phyloP scores from a whole-genome alignment of 139 green algal genomes.

The Zygnema cylindricum region DNA sequence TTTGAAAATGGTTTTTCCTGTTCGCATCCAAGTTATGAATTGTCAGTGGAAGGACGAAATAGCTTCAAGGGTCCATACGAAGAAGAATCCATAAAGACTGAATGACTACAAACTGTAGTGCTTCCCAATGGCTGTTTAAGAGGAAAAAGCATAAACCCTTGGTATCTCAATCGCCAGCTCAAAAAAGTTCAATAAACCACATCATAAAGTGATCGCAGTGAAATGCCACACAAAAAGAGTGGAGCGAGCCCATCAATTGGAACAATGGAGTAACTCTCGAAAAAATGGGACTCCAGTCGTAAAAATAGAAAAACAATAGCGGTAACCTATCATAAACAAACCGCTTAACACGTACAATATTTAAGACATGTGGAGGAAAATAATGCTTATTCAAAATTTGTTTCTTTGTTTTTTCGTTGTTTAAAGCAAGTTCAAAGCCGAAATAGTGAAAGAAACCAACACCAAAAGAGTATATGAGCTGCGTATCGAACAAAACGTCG shows the following conservation, averaged over 20 bases:
- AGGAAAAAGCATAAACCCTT: background rate
- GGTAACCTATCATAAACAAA: background rate
- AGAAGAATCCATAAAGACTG: background rate
- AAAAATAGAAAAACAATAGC: background rate
- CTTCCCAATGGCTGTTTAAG: background rate
- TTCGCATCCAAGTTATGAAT: background rate
- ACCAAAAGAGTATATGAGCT: too few relatives aligned
- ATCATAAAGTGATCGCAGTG: background rate
- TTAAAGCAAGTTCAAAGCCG: too few relatives aligned
- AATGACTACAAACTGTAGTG: background rate
- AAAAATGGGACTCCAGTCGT: background rate
- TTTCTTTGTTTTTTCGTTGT: too few relatives aligned
- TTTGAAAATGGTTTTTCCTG: conserved; percentile 49
- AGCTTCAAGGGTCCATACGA: background rate
- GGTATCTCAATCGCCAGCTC: too few relatives aligned
- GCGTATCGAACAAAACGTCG: too few relatives aligned
- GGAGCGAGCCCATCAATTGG: background rate
- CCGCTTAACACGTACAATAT: too few relatives aligned
- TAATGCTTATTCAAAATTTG: too few relatives aligned
- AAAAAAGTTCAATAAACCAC: too few relatives aligned
- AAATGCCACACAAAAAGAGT: background rate
- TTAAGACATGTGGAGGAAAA: too few relatives aligned
- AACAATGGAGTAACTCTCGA: background rate
- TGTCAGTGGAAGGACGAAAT: background rate
- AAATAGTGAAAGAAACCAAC: too few relatives aligned